Conservation (phyloP, 2,329 filamentous ascomycete genomes). For the Hymenoscyphus linearis region DNA sequence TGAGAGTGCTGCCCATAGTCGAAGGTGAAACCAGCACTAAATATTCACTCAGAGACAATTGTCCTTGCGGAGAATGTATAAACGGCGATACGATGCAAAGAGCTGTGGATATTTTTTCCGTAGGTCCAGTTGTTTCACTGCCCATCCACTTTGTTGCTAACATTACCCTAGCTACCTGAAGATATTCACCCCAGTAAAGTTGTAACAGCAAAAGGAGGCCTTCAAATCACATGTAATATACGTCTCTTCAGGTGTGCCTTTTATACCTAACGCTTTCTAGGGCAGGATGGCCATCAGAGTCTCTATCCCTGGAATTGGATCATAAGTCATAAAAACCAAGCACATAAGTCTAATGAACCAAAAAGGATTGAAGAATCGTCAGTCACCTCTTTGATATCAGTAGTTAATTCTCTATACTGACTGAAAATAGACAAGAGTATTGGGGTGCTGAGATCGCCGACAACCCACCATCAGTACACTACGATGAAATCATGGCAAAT, state of each 20-base stretch:
- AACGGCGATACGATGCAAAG: constrained; percentile 67
- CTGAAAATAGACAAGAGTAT: constrained; percentile 29
- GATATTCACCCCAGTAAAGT: constrained; percentile 36
- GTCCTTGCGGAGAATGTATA: constrained; percentile 61
- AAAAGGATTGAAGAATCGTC: constrained; percentile 30
- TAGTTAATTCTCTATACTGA: constrained; percentile 6
- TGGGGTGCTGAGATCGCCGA: constrained; percentile 37
- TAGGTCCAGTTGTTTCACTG: constrained; percentile 33
- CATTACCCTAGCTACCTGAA: constrained; percentile 40
- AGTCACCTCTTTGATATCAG: neutral
- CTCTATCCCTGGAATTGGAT: constrained; percentile 62
- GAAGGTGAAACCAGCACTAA: neutral
- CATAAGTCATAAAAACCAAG: constrained; percentile 34
- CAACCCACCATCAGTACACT: constrained; percentile 54
- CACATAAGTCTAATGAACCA: constrained; percentile 34
- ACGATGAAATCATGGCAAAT: constrained; percentile 53
- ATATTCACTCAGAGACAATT: constrained; percentile 55
- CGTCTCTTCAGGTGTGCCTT: constrained; percentile 1
- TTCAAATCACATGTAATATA: constrained; percentile 47
- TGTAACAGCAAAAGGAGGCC: constrained; percentile 32
- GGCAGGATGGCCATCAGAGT: constrained; percentile 65
- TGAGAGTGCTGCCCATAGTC: neutral
- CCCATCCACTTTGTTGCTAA: neutral
- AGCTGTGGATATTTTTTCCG: constrained; percentile 61
- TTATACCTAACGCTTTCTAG: constrained; percentile 36